These are phyloP conservation scores for Trichoderma semiorbis DNA, from an alignment of 2,329 filamentous ascomycete genomes.

Conservation along the genomic window DNA sequence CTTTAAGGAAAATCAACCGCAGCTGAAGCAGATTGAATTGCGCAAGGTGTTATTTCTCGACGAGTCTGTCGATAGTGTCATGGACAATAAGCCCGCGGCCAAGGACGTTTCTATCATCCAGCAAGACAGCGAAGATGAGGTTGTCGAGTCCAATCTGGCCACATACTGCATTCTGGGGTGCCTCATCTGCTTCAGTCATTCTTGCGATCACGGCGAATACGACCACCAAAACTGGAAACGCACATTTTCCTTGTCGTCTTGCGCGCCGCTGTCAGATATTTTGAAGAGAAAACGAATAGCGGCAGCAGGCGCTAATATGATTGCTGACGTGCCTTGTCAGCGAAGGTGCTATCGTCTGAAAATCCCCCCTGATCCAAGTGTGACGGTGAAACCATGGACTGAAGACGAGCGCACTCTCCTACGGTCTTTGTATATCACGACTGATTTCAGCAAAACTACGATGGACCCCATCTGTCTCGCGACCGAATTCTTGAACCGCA, in stretches of 20 bases:
- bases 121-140: conserved; percentile 36
- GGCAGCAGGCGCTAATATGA: neutral
- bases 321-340: conserved; percentile 31
- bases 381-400: conserved; percentile 39
- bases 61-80: conserved; percentile 50
- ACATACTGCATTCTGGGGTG: conserved; percentile 56
- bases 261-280: conserved; percentile 31
- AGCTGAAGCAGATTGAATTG: conserved; percentile 43
- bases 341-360: conserved; percentile 40
- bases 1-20: conserved; percentile 39
- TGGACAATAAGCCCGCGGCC: conserved; percentile 52
- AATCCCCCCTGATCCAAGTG: conserved; percentile 23
- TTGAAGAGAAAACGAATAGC: conserved; percentile 29
- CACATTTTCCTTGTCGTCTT: conserved; percentile 46
- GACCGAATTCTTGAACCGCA: conserved; percentile 47
- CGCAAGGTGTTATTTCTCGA: conserved; percentile 52
- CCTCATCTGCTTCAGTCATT: conserved; percentile 57
- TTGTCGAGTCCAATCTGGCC: conserved; percentile 48
- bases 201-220: conserved; percentile 60
- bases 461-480: conserved; percentile 47
- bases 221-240: conserved; percentile 51
- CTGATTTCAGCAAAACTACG: conserved; percentile 39
- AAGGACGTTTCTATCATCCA: conserved; percentile 40
- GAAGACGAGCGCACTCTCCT: conserved; percentile 49
- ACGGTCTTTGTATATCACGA: conserved; percentile 44